phyloP scores from a whole-genome alignment of 1,139 yeast species.

The Diutina catenulata region DNA sequence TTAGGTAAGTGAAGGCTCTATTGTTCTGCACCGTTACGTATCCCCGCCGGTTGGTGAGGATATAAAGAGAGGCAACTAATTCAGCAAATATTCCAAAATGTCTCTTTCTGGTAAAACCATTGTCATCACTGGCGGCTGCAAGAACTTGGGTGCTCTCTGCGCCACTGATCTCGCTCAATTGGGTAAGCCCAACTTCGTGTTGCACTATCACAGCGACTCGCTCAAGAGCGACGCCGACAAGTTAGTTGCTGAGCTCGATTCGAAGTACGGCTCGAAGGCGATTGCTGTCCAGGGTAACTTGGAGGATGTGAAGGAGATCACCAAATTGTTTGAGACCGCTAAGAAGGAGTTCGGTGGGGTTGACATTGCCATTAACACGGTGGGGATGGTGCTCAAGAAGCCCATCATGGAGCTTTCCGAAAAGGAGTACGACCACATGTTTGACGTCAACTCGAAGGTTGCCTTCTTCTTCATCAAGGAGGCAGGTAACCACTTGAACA shows the following conservation, averaged over 20 bases:
- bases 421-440: slow-evolving; percentile 44
- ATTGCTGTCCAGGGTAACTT: slow-evolving; percentile 35
- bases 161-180: no score
- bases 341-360: slow-evolving; percentile 29
- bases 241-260: slow-evolving; percentile 25
- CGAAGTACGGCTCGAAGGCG: slow-evolving; percentile 27
- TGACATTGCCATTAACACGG: slow-evolving; percentile 56
- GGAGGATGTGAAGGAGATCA: slow-evolving; percentile 28
- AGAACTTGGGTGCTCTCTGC: no score
- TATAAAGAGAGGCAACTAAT: no score
- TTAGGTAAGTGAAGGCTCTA: no score
- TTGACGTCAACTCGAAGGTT: slow-evolving; percentile 40
- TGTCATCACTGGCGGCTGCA: no score
- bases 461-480: slow-evolving; percentile 53
- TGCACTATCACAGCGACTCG: slow-evolving; percentile 41
- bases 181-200: slow-evolving; percentile 39
- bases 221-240: slow-evolving; percentile 27
- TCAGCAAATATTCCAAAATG: no score
- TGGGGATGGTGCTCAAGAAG: slow-evolving; percentile 57
- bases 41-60: no score
- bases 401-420: slow-evolving; percentile 37
- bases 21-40: no score
- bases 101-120: no score
- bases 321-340: slow-evolving; percentile 35
- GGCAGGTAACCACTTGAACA: slow-evolving; percentile 38